Percentiles rank a stretch among this genome's conserved stretches.
Evolutionary conservation across 1,284 basidiomycete species (phyloP).

Genomic region (Sphagnurus paluster): DNA sequence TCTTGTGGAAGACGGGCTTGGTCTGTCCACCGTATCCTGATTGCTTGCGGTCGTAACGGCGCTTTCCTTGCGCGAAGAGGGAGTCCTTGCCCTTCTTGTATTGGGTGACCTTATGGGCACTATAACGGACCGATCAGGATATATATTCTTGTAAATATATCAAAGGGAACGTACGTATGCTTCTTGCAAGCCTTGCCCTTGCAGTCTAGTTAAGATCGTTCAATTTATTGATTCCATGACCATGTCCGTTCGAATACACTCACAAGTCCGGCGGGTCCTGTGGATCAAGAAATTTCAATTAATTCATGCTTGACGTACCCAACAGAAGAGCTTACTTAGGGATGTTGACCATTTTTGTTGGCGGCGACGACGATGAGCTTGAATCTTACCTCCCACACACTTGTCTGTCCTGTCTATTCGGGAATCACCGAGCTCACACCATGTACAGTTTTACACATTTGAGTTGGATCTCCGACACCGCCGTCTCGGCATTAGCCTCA

Average conservation of each 20-base stretch:
- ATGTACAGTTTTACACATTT: conserved; percentile 21
- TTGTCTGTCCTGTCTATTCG: conserved; percentile 18
- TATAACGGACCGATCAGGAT: conserved; percentile 28
- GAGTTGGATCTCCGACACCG: conserved; percentile 16
- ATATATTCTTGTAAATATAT: neutral
- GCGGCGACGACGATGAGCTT: conserved; percentile 33
- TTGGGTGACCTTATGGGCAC: conserved; percentile 95
- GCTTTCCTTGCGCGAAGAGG: conserved; percentile 97
- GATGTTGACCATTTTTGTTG: conserved; percentile 84
- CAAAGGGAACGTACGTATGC: conserved; percentile 84
- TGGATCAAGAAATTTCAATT: conserved; percentile 1
- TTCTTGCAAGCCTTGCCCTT: conserved; percentile 99
- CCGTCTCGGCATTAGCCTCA: conserved; percentile 8
- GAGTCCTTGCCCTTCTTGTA: conserved; percentile 99
- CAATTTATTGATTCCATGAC: conserved; percentile 5
- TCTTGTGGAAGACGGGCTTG: conserved; percentile 99
- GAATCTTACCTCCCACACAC: conserved; percentile 15
- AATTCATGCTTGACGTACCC: too few relatives aligned
- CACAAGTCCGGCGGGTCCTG: conserved; percentile 85
- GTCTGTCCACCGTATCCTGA: conserved; percentile 99
- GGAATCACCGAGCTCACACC: conserved; percentile 17
- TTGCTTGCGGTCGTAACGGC: conserved; percentile 99
- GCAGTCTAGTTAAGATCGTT: conserved; percentile 68
- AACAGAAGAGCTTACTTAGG: conserved; percentile 68
- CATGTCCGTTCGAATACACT: conserved; percentile 34